phyloP scores from a whole-genome alignment of 202 grass and related monocot species.

The Panicum hallii region DNA sequence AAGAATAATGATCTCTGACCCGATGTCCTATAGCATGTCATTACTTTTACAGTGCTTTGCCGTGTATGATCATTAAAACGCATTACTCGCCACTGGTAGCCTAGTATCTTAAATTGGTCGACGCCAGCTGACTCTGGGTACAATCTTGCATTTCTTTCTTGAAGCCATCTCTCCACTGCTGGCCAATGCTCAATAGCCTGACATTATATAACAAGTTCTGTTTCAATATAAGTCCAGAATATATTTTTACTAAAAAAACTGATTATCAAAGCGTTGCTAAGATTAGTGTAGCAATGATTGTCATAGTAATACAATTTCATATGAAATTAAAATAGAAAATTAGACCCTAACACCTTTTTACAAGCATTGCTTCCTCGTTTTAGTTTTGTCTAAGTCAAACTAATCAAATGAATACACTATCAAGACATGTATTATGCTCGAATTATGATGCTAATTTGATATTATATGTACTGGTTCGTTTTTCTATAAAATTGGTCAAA shows the following conservation, averaged over 20 bases:
- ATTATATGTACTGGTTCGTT: no score
- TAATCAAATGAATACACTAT: no score
- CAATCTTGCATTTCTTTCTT: slow-evolving; percentile 67
- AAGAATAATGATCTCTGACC: slow-evolving; percentile 57
- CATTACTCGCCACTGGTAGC: slow-evolving; percentile 89
- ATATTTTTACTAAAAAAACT: neutral
- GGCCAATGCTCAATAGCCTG: slow-evolving; percentile 64
- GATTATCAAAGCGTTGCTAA: neutral
- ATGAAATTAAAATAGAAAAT: neutral
- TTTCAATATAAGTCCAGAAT: neutral
- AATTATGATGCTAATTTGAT: no score
- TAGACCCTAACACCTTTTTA: neutral
- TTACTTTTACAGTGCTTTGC: slow-evolving; percentile 85
- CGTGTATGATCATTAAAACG: slow-evolving; percentile 87
- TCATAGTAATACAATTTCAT: neutral
- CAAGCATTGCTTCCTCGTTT: no score
- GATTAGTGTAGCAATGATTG: neutral
- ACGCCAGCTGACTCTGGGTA: slow-evolving; percentile 51
- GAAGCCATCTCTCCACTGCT: slow-evolving; percentile 69
- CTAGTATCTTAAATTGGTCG: slow-evolving; percentile 76
- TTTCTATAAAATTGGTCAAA: no score
- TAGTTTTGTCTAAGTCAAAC: no score
- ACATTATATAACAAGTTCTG: neutral
- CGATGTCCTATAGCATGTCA: slow-evolving; percentile 66
- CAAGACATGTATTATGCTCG: no score